phyloP scores from a whole-genome alignment of 2,329 filamentous ascomycete species.

The Paecilomyces dactylethromorphus region DNA sequence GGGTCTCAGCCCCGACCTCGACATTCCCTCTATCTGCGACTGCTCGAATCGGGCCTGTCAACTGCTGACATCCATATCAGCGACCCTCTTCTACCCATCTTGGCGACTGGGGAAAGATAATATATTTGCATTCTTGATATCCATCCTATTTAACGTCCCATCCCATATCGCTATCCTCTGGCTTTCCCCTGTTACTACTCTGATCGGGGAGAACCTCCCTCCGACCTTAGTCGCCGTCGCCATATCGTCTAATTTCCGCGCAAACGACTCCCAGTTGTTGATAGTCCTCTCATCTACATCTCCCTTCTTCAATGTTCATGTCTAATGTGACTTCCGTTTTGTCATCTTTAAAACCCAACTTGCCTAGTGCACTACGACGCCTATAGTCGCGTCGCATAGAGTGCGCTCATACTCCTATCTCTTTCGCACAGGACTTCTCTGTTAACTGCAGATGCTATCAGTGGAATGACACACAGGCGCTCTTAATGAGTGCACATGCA shows the following conservation, averaged over 20 bases:
- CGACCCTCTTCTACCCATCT: neutral
- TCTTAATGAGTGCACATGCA: neutral
- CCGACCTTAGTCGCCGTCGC: neutral
- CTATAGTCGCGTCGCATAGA: neutral
- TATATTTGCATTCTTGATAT: neutral
- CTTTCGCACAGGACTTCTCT: neutral
- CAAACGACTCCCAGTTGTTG: neutral
- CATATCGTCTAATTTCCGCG: neutral
- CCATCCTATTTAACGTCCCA: neutral
- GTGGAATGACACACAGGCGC: neutral
- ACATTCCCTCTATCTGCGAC: neutral
- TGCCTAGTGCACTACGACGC: neutral
- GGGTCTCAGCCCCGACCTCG: neutral
- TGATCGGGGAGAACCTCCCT: neutral
- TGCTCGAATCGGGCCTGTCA: neutral
- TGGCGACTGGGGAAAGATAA: neutral
- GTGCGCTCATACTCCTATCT: neutral
- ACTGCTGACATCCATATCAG: neutral
- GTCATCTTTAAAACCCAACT: neutral
- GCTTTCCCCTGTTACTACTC: neutral
- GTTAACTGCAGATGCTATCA: neutral
- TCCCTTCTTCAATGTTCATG: neutral
- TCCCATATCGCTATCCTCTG: neutral
- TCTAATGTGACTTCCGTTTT: neutral
- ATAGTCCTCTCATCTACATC: neutral